Conservation (phyloP, 805 yeast species). For the Hanseniaspora taiwanica region DNA sequence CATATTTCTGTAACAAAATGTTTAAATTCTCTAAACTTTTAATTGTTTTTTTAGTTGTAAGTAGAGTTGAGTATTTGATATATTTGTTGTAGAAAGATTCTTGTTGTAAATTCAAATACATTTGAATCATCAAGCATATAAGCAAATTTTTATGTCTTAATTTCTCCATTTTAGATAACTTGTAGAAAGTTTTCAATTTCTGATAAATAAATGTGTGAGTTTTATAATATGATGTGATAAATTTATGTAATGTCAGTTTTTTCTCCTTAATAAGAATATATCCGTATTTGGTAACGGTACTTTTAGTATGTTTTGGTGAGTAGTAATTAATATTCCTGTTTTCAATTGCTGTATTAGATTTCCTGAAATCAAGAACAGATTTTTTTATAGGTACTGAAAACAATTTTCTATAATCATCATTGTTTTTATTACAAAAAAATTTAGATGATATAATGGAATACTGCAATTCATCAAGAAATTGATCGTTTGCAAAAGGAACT, state of each 20-base stretch:
- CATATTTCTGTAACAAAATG: slow-evolving; percentile 15
- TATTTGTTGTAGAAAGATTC: not conserved
- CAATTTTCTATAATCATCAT: slow-evolving; percentile 10
- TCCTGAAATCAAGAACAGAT: slow-evolving; percentile 5
- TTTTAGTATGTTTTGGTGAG: not conserved
- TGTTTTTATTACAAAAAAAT: slow-evolving; percentile 11
- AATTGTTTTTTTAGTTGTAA: slow-evolving; percentile 5
- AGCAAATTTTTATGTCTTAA: not conserved
- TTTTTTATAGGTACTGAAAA: slow-evolving; percentile 2
- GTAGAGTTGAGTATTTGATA: not conserved
- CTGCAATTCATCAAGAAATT: slow-evolving; percentile 38
- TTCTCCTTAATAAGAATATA: not conserved
- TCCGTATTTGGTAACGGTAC: not conserved
- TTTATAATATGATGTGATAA: not conserved
- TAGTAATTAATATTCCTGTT: not conserved
- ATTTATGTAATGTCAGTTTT: not conserved
- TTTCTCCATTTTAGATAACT: too few species aligned
- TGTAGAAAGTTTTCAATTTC: not conserved
- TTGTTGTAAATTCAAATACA: slow-evolving; percentile 1
- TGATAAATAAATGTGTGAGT: not conserved
- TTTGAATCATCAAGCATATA: not conserved
- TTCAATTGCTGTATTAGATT: not conserved
- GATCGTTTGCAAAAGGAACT: slow-evolving; percentile 7
- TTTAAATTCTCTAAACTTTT: slow-evolving; percentile 15
- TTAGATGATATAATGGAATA: slow-evolving; percentile 35